A percentile compares a stretch with the other conserved stretches of the same genome.
These are phyloP conservation scores for Blepharisma japonicum DNA, from an alignment of 73 alveolate genomes.

Conservation along the genomic window DNA sequence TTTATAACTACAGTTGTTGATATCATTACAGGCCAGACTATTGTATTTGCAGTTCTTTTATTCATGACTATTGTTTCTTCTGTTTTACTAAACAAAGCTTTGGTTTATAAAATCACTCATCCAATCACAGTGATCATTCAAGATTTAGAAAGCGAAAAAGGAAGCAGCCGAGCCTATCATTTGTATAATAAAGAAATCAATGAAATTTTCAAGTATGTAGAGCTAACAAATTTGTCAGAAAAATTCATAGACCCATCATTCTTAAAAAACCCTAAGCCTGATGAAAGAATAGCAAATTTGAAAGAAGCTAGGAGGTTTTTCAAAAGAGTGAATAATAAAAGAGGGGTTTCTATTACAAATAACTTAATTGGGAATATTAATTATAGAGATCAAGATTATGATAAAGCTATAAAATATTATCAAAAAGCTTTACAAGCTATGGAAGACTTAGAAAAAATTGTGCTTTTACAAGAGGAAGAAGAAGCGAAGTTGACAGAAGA, in stretches of 20 bases:
- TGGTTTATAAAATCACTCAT: neutral
- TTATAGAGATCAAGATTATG: neutral
- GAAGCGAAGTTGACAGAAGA: neutral
- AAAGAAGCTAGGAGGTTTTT: conserved; percentile 22
- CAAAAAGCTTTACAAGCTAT: neutral
- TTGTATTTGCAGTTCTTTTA: neutral
- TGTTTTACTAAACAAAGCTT: neutral
- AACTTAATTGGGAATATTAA: conserved; percentile 2
- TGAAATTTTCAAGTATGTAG: neutral
- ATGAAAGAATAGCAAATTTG: neutral
- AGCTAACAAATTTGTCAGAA: neutral
- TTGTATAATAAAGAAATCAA: conserved; percentile 21
- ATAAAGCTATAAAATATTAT: neutral
- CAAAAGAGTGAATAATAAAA: neutral
- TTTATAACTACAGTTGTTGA: neutral
- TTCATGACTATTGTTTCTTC: conserved; percentile 7
- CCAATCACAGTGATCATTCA: neutral
- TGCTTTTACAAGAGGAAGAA: neutral
- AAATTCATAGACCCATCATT: conserved; percentile 11
- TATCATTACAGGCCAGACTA: neutral
- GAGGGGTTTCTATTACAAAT: neutral
- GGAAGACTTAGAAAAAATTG: conserved; percentile 6
- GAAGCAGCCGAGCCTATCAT: neutral
- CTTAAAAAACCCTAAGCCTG: neutral
- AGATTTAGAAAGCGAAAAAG: neutral